A percentile compares a stretch with the other conserved stretches of the same genome.
Evolutionary conservation across 2,329 filamentous ascomycete genomes (phyloP).

Genomic region (Cercospora berteroae): DNA sequence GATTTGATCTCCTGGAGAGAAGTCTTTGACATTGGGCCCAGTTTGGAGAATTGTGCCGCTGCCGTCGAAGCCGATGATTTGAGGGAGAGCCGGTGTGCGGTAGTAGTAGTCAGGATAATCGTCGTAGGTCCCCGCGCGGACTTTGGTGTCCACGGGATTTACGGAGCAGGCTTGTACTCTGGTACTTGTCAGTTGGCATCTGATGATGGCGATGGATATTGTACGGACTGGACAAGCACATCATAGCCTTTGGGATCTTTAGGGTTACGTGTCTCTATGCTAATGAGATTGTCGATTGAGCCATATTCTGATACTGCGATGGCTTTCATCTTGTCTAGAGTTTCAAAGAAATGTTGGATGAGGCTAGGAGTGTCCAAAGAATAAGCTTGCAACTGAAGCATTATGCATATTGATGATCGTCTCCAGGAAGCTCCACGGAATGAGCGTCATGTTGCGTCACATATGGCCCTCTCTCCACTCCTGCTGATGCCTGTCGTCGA

Average conservation of each 20-base stretch:
- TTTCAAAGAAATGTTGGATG: not conserved
- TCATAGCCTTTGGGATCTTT: constrained; percentile 36
- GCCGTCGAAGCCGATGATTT: constrained; percentile 48
- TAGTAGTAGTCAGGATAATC: constrained; percentile 42
- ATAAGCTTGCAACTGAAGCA: not conserved
- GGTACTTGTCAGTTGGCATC: not conserved
- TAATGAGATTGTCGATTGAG: constrained; percentile 30
- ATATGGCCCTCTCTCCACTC: not conserved
- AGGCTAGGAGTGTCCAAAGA: not conserved
- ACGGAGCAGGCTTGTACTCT: constrained; percentile 42
- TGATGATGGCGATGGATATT: not conserved
- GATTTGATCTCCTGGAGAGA: constrained; percentile 46
- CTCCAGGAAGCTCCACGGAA: not conserved
- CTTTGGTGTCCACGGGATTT: constrained; percentile 44
- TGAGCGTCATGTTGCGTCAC: constrained; percentile 1
- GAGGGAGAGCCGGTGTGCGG: constrained; percentile 15
- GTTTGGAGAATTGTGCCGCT: constrained; percentile 41
- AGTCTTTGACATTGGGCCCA: constrained; percentile 37
- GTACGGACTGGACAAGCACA: constrained; percentile 37
- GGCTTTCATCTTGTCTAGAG: constrained; percentile 32
- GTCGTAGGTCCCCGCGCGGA: constrained; percentile 37
- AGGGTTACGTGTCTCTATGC: constrained; percentile 37
- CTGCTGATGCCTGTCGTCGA: not conserved
- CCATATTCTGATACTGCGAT: constrained; percentile 37
- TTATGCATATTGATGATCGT: not conserved